Evolutionary conservation across 169 alveolate species (phyloP), one percentile per base, ranked within the genome.

Genomic region (Perkinsus olseni): DNA sequence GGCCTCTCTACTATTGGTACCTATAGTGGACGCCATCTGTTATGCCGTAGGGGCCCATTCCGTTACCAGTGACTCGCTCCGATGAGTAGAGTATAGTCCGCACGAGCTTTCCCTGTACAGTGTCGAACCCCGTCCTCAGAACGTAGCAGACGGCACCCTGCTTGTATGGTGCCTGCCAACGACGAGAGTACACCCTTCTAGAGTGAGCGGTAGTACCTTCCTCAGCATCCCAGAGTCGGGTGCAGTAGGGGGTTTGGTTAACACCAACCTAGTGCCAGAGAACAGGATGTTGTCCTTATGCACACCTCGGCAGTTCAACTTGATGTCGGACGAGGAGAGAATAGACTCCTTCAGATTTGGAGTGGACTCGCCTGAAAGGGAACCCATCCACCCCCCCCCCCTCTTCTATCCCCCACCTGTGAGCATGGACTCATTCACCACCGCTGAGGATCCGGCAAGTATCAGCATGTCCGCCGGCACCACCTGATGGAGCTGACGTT

Each of bases 91-190:
- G 95, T n/a, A 99, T 98, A n/a, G 99, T 98, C 93, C 99, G 95
- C 92, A 99, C 98, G 92, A 99, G 94, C 94, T 99, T 98, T 21
- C 99, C 99, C 96, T 99, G 99, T 51, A 97, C 96, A 37, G 99
- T 97, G 37, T 97, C 97, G 74, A 95, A 96, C 74, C 97, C 97
- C 13, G 98, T 97, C 93, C 97, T 96, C 6, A 97, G 93, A 3
- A 97, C 98, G 91, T 94, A 93, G 39, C 98, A 48, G 13, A 39
- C 92, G 38, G 92, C 92, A 28, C 92, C 92, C 24, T 24, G 92
- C 39, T 38, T 38, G 11, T 82, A 38, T 0, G 92, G 92, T 4
- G 50, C 45, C 92, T 38, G 92, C 4, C 38, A 82, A 4, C 24
- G 39, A 31, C 92, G 21, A 10, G 1, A 74, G 34, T 96, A 97